phyloP scores from a whole-genome alignment of 202 grass and related monocot species.

The Thinopyrum obtusiflorum region DNA sequence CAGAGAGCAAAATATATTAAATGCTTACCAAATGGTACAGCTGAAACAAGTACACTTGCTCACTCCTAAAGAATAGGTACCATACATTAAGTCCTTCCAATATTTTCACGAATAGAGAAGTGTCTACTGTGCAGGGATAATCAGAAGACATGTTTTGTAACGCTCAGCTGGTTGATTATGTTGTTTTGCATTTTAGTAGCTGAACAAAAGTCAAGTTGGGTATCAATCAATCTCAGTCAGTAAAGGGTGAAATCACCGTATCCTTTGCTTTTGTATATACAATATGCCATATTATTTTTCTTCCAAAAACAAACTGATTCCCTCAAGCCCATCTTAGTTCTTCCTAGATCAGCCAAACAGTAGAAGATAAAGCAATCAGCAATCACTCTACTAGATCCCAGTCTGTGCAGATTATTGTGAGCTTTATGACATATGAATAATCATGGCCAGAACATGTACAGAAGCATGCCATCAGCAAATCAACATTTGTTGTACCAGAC shows the following conservation, averaged over 20 bases:
- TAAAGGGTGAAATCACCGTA: background rate
- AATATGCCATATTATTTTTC: background rate
- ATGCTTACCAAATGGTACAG: background rate
- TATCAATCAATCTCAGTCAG: background rate
- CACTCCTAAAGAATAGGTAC: background rate
- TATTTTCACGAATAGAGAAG: background rate
- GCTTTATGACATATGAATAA: background rate
- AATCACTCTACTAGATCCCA: background rate
- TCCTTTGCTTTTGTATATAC: background rate
- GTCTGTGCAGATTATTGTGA: background rate
- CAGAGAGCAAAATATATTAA: background rate
- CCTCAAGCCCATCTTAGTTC: background rate
- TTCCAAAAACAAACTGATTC: background rate
- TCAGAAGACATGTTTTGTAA: background rate
- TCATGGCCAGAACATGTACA: background rate
- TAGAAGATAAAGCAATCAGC: background rate
- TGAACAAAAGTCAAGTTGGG: background rate
- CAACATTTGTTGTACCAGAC: background rate
- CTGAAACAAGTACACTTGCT: background rate
- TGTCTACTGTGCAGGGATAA: background rate
- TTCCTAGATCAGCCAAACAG: background rate
- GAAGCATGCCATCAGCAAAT: slow-evolving; percentile 1
- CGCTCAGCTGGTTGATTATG: background rate
- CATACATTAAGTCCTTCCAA: background rate
- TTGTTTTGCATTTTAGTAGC: background rate